Conservation (phyloP, 495 filamentous ascomycete genomes). For the Aspergillus incahuasiensis region DNA sequence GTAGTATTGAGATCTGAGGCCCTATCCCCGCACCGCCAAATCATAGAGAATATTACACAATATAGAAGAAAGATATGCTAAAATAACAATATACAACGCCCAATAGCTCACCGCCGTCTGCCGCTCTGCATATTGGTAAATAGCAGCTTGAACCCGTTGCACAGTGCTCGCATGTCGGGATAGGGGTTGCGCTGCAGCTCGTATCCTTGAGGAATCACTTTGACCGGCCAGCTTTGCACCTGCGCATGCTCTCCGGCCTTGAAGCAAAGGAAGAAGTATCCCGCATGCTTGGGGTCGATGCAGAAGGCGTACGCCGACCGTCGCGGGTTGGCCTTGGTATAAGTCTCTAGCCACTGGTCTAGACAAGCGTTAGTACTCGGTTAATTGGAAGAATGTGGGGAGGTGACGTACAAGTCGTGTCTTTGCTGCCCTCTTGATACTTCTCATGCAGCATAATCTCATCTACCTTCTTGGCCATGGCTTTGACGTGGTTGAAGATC, state of each 20-base stretch:
- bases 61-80: slow-evolving; percentile 20
- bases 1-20: neutral
- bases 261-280: slow-evolving; percentile 94
- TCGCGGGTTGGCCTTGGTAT: slow-evolving; percentile 91
- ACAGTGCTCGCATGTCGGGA: slow-evolving; percentile 88
- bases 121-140: slow-evolving; percentile 52
- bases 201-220: slow-evolving; percentile 83
- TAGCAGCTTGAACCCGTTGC: slow-evolving; percentile 77
- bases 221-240: slow-evolving; percentile 79
- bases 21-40: neutral
- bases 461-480: slow-evolving; percentile 96
- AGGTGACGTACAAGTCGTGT: slow-evolving; percentile 71
- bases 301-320: slow-evolving; percentile 93
- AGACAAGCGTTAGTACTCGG: slow-evolving; percentile 26
- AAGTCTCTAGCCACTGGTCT: slow-evolving; percentile 95
- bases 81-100: neutral
- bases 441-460: slow-evolving; percentile 92
- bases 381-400: neutral
- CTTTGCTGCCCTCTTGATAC: slow-evolving; percentile 73
- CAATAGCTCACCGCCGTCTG: slow-evolving; percentile 26
- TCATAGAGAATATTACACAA: slow-evolving; percentile 18
- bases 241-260: slow-evolving; percentile 73
- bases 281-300: slow-evolving; percentile 83
- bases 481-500: slow-evolving; percentile 94
- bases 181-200: slow-evolving; percentile 83